phyloP scores from a whole-genome alignment of 2,329 filamentous ascomycete genomes.

The Colletotrichum sp. region DNA sequence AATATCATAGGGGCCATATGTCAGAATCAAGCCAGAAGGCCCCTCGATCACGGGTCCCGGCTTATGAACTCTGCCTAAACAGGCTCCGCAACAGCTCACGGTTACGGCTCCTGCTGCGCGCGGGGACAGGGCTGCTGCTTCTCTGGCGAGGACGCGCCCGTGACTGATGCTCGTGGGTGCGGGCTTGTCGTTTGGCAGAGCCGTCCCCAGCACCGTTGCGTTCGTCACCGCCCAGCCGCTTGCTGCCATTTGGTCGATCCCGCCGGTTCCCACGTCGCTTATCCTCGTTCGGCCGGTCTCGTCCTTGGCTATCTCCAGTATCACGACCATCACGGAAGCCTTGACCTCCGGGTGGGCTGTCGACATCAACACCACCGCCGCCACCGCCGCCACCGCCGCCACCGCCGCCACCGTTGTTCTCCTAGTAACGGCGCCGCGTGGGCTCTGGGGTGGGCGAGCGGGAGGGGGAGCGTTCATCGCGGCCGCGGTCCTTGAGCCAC shows the following conservation, averaged over 20 bases:
- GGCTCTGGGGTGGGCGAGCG: conserved; percentile 89
- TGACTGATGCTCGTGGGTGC: neutral
- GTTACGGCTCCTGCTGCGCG: neutral
- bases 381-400: neutral
- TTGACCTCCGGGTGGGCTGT: neutral
- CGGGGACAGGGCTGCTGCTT: neutral
- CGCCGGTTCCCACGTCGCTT: neutral
- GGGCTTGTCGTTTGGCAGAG: neutral
- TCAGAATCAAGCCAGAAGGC: neutral
- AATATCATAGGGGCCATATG: neutral
- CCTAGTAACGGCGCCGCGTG: conserved; percentile 71
- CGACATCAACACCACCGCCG: neutral
- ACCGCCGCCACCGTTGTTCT: neutral
- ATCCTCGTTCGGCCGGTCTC: neutral
- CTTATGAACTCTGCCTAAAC: neutral
- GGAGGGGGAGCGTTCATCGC: conserved; percentile 81
- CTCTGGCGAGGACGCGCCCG: neutral
- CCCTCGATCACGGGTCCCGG: neutral
- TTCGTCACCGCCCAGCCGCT: neutral
- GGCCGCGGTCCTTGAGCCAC: conserved; percentile 85
- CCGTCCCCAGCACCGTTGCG: neutral
- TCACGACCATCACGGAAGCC: neutral
- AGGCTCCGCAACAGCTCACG: neutral
- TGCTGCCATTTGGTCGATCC: neutral
- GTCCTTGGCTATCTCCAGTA: neutral